phyloP scores from a whole-genome alignment of 495 filamentous ascomycete species.

The Penicillium silybi region DNA sequence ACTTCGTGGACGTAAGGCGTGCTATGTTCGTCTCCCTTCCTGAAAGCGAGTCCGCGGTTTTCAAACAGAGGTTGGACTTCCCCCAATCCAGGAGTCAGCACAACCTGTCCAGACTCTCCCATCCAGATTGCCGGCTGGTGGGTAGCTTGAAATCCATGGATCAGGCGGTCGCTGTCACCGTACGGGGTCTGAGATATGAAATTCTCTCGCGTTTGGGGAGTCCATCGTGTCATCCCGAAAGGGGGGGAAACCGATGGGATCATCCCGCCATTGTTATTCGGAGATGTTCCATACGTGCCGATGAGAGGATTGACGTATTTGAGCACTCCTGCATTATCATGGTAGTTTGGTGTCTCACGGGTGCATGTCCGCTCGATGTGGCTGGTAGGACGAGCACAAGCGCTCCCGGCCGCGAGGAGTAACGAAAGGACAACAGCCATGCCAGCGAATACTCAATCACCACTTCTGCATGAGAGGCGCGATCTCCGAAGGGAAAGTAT shows the following conservation, averaged over 20 bases:
- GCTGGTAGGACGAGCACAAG: constrained; percentile 1
- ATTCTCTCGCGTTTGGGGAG: constrained; percentile 27
- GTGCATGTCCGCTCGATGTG: not conserved
- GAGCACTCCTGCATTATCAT: constrained; percentile 14
- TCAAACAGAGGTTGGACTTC: constrained; percentile 23
- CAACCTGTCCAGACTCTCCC: constrained; percentile 25
- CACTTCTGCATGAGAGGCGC: no score
- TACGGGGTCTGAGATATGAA: constrained; percentile 28
- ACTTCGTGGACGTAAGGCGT: constrained; percentile 27
- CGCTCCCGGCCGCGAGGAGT: not conserved
- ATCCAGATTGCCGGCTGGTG: constrained; percentile 31
- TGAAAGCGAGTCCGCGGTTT: constrained; percentile 22
- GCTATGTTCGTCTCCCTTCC: constrained; percentile 19
- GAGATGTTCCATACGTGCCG: constrained; percentile 20
- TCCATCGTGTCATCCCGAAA: constrained; percentile 29
- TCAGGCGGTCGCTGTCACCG: constrained; percentile 18
- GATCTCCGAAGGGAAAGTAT: not conserved
- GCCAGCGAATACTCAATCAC: not conserved
- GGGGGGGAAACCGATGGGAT: constrained; percentile 25
- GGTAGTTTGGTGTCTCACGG: constrained; percentile 3
- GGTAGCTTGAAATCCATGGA: constrained; percentile 28
- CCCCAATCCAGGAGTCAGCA: constrained; percentile 20
- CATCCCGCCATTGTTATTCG: constrained; percentile 26
- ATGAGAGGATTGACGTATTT: constrained; percentile 22
- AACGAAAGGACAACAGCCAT: not conserved